Conservation (phyloP, 1,284 basidiomycete species). For the Rhizoctonia solani region DNA sequence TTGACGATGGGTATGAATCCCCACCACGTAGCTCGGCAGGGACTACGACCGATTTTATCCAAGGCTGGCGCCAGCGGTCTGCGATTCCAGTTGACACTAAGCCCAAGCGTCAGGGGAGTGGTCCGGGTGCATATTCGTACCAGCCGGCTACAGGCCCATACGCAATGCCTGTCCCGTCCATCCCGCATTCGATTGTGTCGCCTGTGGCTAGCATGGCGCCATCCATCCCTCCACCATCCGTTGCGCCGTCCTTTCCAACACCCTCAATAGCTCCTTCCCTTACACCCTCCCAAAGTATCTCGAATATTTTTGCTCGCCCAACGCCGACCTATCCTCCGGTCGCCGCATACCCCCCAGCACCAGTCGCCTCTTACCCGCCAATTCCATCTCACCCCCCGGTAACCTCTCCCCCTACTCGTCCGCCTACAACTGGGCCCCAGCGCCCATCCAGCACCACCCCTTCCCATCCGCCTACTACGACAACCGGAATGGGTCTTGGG, state of each 20-base stretch:
- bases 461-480: slow-evolving; percentile 16
- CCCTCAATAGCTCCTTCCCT: slow-evolving; percentile 4
- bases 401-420: no score
- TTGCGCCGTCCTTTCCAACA: not conserved
- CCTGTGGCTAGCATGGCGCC: slow-evolving; percentile 3
- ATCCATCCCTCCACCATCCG: not conserved
- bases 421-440: not conserved
- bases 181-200: no score
- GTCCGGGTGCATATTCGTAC: slow-evolving; percentile 21
- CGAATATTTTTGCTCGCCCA: slow-evolving; percentile 20
- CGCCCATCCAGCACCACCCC: not conserved
- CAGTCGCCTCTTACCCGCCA: not conserved
- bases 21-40: not conserved
- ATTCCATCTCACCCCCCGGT: no score
- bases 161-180: no score
- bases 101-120: slow-evolving; percentile 1
- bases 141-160: slow-evolving; percentile 12
- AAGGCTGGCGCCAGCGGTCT: slow-evolving; percentile 27
- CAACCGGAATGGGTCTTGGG: slow-evolving; percentile 21
- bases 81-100: slow-evolving; percentile 17
- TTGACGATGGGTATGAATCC: not conserved
- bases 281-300: slow-evolving; percentile 26
- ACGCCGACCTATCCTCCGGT: slow-evolving; percentile 13
- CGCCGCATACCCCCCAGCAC: not conserved
- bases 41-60: slow-evolving; percentile 6